phyloP scores from a whole-genome alignment of 2,329 filamentous ascomycete species.

The Ceratocystis ficicola region DNA sequence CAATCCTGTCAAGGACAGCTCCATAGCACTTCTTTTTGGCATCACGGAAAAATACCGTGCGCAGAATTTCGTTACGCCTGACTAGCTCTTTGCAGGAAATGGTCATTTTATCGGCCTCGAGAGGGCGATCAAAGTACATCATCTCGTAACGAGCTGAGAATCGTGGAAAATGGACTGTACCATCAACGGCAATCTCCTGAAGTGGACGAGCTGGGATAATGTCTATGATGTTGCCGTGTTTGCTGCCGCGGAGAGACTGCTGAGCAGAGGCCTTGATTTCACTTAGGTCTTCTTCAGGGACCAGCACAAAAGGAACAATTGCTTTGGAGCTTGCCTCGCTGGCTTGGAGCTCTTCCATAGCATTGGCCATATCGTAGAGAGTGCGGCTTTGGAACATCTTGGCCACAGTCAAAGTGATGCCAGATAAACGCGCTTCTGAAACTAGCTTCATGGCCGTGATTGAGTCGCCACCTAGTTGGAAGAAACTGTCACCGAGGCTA shows the following conservation, averaged over 20 bases:
- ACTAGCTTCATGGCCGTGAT: slow-evolving; percentile 51
- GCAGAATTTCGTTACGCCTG: slow-evolving; percentile 49
- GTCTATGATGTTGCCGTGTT: slow-evolving; percentile 41
- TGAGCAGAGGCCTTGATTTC: slow-evolving; percentile 37
- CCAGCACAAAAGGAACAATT: slow-evolving; percentile 39
- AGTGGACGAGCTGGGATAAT: slow-evolving; percentile 47
- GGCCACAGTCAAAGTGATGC: slow-evolving; percentile 40
- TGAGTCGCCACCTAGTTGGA: slow-evolving; percentile 48
- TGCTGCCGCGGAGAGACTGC: slow-evolving; percentile 38
- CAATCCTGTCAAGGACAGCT: slow-evolving; percentile 45
- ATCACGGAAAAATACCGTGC: slow-evolving; percentile 49
- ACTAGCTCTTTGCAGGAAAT: slow-evolving; percentile 44
- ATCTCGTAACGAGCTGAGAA: slow-evolving; percentile 53
- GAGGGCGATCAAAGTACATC: slow-evolving; percentile 44
- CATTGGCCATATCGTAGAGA: slow-evolving; percentile 42
- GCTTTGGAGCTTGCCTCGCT: slow-evolving; percentile 19
- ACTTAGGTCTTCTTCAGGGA: slow-evolving; percentile 6
- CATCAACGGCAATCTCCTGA: slow-evolving; percentile 47
- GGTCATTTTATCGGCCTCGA: slow-evolving; percentile 40
- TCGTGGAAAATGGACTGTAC: slow-evolving; percentile 44
- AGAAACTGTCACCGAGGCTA: slow-evolving; percentile 46
- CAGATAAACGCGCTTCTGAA: slow-evolving; percentile 39
- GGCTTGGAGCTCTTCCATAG: slow-evolving; percentile 32
- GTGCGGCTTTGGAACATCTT: slow-evolving; percentile 42
- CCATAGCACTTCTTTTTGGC: slow-evolving; percentile 38